Base-by-base conservation (phyloP, 2,329 filamentous ascomycete genomes). In the Ceratocystis cacaofunesta region DNA sequence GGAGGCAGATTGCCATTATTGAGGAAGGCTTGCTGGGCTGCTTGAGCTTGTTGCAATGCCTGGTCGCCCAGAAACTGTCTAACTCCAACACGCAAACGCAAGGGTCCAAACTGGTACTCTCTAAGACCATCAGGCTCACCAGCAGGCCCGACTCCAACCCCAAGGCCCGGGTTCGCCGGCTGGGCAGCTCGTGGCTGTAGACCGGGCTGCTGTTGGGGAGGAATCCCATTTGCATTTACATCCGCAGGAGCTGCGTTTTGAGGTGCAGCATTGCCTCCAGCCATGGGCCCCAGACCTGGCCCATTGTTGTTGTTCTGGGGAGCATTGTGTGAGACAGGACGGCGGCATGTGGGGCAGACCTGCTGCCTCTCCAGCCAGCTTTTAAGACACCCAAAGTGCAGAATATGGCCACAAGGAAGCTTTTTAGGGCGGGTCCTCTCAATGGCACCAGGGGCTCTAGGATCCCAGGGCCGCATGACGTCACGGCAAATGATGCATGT, bases 401-500 rank as follows among this genome's bases (percentile, higher is more conserved):
- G 77, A 48, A 97, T 94, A 72, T 99, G 94, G 3, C 92, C 92
- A 75, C 94, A 99, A 0, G 94, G 94, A 8, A 99, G 82, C 76
- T 96, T 97, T 79, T 99, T 99, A 5, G 94, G 90, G 22, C 94
- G 83, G 66, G 89, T 82, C 65, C 92, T 84, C 72, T 97, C 91
- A 67, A 95, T 86, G 65, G 88, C 80, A n/a, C 84, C 86, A 80
- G 70, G 83, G 77, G 76, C 74, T 4, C 69, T 72, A 0, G 79
- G 76, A 66, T 83, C 76, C 89, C 90, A 96, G 1, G 87, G 85
- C 43, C 84, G 84, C 94, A 99, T 99, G 69, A 95, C 90, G 74
- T 99, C 94, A 68, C 94, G 85, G 75, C 94, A 99, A 65, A 99
- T 96, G 70, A 99, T 99, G 75, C 94, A 99, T 2, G 94, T 95